Conservation (phyloP, 805 yeast species). For the Kuraishia borneana region DNA sequence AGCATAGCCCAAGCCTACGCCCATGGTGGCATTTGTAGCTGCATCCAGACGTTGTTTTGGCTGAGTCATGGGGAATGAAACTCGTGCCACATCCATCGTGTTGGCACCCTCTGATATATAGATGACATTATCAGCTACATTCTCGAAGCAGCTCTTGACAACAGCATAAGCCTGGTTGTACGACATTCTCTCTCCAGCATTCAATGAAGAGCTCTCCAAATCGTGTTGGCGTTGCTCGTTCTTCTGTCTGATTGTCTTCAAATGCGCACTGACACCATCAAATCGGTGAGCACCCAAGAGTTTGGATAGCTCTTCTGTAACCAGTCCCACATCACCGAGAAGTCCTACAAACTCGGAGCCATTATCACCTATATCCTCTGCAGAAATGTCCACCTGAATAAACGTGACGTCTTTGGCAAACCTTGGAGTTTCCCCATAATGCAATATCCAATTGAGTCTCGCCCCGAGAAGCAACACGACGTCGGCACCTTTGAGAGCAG, state of each 20-base stretch:
- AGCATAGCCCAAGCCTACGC: constrained; percentile 62
- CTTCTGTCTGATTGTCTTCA: constrained; percentile 15
- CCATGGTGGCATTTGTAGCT: constrained; percentile 74
- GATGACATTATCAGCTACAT: constrained; percentile 21
- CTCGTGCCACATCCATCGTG: constrained; percentile 62
- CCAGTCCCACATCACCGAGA: constrained; percentile 38
- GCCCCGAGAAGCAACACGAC: constrained; percentile 54
- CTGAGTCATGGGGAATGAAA: constrained; percentile 39
- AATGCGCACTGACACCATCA: constrained; percentile 14
- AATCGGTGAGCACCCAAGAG: constrained; percentile 14
- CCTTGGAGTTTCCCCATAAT: constrained; percentile 50
- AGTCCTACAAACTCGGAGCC: constrained; percentile 6
- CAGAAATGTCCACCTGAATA: constrained; percentile 43
- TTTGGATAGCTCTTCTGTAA: constrained; percentile 22
- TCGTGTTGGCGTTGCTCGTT: constrained; percentile 20
- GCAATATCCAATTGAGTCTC: constrained; percentile 64
- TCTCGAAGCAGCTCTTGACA: constrained; percentile 27
- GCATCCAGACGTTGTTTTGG: constrained; percentile 56
- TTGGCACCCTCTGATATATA: constrained; percentile 65
- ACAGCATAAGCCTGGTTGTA: constrained; percentile 45
- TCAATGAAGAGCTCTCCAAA: constrained; percentile 17
- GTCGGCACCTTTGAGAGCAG: constrained; percentile 46
- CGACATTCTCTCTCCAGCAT: constrained; percentile 16
- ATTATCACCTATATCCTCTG: constrained; percentile 31
- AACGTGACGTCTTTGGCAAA: constrained; percentile 33